Conservation (phyloP, 352 stramenopile species). For the Phytopythium chamaehyphon region DNA sequence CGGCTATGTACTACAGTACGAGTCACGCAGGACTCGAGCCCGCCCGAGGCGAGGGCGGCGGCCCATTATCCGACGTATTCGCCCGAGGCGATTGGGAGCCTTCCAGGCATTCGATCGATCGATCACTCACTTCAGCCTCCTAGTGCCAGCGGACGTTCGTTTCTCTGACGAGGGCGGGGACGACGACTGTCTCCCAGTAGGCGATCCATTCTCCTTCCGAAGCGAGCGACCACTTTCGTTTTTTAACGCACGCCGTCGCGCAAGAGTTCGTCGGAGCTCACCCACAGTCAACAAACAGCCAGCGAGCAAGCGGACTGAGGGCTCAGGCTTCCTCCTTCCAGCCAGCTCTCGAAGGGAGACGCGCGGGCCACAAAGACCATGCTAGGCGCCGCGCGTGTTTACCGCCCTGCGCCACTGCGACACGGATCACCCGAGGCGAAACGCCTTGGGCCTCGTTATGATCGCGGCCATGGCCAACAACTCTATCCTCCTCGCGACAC, state of each 20-base stretch:
- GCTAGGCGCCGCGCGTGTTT: conserved; percentile 4
- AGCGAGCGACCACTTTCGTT: too few species aligned
- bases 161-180: not conserved
- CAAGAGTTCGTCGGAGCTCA: not conserved
- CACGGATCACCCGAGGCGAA: not conserved
- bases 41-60: too few species aligned
- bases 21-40: too few species aligned
- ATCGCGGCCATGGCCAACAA: not conserved
- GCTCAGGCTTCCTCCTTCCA: not conserved
- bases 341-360: not conserved
- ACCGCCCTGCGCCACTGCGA: conserved; percentile 2
- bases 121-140: too few species aligned
- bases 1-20: too few species aligned
- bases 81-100: too few species aligned
- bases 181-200: too few species aligned
- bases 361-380: conserved; percentile 6
- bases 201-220: too few species aligned
- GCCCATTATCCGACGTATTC: too few species aligned
- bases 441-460: not conserved
- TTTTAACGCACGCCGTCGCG: not conserved
- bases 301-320: conserved; percentile 2
- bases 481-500: conserved; percentile 1
- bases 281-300: too few species aligned
- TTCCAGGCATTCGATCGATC: too few species aligned
- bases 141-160: not conserved